These are phyloP conservation scores for Ustilago nuda DNA, from an alignment of 1,284 basidiomycete genomes.

Conservation along the genomic window DNA sequence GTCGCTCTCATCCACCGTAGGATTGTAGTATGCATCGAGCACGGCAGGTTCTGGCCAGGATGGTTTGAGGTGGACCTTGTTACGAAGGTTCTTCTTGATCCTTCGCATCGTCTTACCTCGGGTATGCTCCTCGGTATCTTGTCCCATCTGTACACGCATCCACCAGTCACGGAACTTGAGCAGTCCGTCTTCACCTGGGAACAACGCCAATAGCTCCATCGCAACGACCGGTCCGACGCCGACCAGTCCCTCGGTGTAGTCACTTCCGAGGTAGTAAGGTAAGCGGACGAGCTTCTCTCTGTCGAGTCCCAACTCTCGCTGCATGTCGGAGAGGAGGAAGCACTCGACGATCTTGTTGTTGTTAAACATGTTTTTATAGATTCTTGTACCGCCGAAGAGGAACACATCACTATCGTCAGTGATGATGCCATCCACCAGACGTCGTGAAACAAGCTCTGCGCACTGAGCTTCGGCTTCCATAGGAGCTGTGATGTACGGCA, in stretches of 20 bases:
- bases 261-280: constrained; percentile 93
- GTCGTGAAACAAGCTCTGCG: constrained; percentile 85
- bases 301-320: constrained; percentile 87
- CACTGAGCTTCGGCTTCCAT: constrained; percentile 99
- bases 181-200: constrained; percentile 76
- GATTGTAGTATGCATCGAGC: constrained; percentile 87
- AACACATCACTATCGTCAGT: constrained; percentile 99
- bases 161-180: constrained; percentile 94
- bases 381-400: constrained; percentile 90
- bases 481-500: constrained; percentile 98
- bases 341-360: constrained; percentile 98
- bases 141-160: constrained; percentile 89
- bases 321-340: constrained; percentile 85
- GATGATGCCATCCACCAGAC: constrained; percentile 95
- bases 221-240: constrained; percentile 96
- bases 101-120: constrained; percentile 67
- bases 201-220: constrained; percentile 76
- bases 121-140: constrained; percentile 79
- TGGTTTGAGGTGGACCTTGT: constrained; percentile 78
- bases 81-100: constrained; percentile 65
- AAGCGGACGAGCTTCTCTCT: constrained; percentile 87
- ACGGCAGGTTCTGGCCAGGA: constrained; percentile 93
- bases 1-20: constrained; percentile 87
- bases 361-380: constrained; percentile 99
- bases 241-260: constrained; percentile 95